phyloP scores from a whole-genome alignment of 257 asterid genomes.

The Prunella vulgaris region DNA sequence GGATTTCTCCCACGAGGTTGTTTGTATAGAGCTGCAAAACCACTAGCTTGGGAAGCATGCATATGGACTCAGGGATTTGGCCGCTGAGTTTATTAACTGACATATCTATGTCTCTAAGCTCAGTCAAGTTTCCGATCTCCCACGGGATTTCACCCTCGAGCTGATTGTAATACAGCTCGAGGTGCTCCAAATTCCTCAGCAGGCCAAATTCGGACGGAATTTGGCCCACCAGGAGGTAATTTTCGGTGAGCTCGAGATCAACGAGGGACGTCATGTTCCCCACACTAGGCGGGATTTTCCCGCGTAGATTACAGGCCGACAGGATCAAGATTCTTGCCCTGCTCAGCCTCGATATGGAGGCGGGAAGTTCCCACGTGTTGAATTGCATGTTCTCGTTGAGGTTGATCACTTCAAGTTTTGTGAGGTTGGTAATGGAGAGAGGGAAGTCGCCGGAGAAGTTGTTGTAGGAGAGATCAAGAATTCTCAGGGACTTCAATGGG shows the following conservation, averaged over 20 bases:
- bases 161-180: conserved; percentile 78
- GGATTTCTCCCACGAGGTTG: conserved; percentile 65
- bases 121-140: conserved; percentile 72
- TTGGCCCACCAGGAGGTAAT: conserved; percentile 46
- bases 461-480: conserved; percentile 68
- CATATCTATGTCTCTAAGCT: conserved; percentile 57
- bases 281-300: conserved; percentile 42
- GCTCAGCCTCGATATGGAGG: conserved; percentile 34
- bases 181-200: conserved; percentile 48
- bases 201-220: conserved; percentile 64
- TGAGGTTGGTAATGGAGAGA: conserved; percentile 56
- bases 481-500: conserved; percentile 34
- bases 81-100: conserved; percentile 67
- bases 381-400: conserved; percentile 53
- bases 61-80: conserved; percentile 55
- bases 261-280: conserved; percentile 71
- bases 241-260: conserved; percentile 79
- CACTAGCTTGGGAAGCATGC: conserved; percentile 56
- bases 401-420: conserved; percentile 51
- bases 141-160: conserved; percentile 70
- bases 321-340: conserved; percentile 46
- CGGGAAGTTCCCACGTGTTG: conserved; percentile 61
- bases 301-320: conserved; percentile 54
- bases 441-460: conserved; percentile 66
- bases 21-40: conserved; percentile 74